Evolutionary conservation across 139 green algal genomes (phyloP).

Genomic region (Chlamydomonas schloesseri): DNA sequence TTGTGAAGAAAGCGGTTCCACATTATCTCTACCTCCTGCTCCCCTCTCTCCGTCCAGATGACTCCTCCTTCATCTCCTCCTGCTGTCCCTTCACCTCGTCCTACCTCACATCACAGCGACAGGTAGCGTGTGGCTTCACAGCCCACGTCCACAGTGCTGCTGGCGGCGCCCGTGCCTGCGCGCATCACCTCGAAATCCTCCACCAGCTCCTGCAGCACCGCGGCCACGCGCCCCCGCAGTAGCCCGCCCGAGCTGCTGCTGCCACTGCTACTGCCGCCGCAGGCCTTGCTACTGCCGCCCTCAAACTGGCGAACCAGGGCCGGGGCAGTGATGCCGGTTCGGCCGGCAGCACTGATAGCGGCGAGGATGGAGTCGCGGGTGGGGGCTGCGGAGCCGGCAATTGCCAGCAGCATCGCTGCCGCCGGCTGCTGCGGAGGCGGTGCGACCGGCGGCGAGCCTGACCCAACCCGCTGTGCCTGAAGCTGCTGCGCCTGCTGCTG

Average conservation of each 20-base stretch:
- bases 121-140: background rate
- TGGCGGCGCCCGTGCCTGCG: background rate
- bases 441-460: too few relatives aligned
- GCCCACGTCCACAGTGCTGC: background rate
- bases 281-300: background rate
- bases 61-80: too few relatives aligned
- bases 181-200: conserved; percentile 17
- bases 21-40: too few relatives aligned
- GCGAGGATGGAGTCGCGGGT: background rate
- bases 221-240: background rate
- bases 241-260: background rate
- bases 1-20: too few relatives aligned
- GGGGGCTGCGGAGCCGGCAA: background rate
- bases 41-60: too few relatives aligned
- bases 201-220: conserved; percentile 26
- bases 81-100: too few relatives aligned
- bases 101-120: background rate
- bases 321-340: background rate
- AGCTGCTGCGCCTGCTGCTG: background rate
- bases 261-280: background rate
- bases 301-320: background rate
- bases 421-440: too few relatives aligned
- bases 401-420: background rate
- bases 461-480: background rate
- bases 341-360: background rate